Percentiles rank a stretch among this genome's conserved stretches.
Conservation (phyloP, 208 protist species). For the Leptomonas pyrrhocoris region DNA sequence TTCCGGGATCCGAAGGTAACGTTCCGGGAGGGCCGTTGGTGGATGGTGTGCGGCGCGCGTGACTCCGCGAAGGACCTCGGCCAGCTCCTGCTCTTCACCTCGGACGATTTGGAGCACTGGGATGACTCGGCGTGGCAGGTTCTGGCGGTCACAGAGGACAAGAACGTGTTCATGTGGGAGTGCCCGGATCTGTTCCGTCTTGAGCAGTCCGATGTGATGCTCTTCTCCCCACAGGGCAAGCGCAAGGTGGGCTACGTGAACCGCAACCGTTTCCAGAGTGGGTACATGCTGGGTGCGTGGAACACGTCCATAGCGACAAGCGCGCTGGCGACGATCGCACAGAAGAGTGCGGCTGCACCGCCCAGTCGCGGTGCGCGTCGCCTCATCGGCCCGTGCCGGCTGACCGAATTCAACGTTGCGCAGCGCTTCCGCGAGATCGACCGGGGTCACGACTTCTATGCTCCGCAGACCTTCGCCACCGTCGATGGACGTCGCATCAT, state of each 20-base stretch:
- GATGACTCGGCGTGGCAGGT: conserved; percentile 39
- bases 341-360: neutral
- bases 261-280: conserved; percentile 54
- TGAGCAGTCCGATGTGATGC: conserved; percentile 15
- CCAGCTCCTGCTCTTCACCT: conserved; percentile 44
- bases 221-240: conserved; percentile 56
- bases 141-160: conserved; percentile 33
- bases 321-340: neutral
- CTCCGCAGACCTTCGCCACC: conserved; percentile 39
- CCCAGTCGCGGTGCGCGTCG: neutral
- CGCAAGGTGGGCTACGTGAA: conserved; percentile 22
- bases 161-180: conserved; percentile 67
- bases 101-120: conserved; percentile 34
- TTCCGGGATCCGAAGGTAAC: conserved; percentile 56
- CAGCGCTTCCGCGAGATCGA: conserved; percentile 46
- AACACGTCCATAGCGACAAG: neutral
- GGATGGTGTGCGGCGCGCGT: conserved; percentile 51
- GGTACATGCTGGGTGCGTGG: conserved; percentile 32
- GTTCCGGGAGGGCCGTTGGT: conserved; percentile 41
- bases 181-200: conserved; percentile 51
- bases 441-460: conserved; percentile 49
- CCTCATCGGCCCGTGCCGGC: neutral
- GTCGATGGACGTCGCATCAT: conserved; percentile 43
- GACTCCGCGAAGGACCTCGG: conserved; percentile 38
- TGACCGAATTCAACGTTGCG: conserved; percentile 24